These are phyloP conservation scores for Phialocephala subalpina DNA, from an alignment of 2,329 filamentous ascomycete species.

Conservation along the genomic window DNA sequence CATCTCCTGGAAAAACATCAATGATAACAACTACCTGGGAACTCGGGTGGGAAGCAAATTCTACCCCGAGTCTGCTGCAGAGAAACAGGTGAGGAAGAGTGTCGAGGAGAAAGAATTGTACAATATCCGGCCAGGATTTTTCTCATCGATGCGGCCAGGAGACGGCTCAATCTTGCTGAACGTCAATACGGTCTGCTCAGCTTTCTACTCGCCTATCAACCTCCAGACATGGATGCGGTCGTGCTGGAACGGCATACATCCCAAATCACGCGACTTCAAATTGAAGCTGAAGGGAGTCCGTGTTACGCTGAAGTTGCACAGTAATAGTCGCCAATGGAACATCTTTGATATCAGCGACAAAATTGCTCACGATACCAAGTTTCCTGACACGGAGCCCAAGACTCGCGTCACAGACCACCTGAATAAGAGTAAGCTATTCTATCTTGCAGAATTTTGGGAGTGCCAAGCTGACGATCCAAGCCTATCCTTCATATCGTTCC, in stretches of 20 bases:
- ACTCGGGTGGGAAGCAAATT: conserved; percentile 22
- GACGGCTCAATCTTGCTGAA: conserved; percentile 23
- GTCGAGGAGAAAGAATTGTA: too few relatives aligned
- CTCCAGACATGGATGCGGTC: conserved; percentile 17
- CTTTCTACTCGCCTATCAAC: conserved; percentile 21
- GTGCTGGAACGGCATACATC: neutral
- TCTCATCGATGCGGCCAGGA: conserved; percentile 28
- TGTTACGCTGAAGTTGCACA: conserved; percentile 1
- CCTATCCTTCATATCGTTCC: too few relatives aligned
- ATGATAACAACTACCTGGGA: neutral
- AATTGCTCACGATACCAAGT: neutral
- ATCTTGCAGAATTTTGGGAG: too few relatives aligned
- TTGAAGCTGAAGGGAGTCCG: neutral
- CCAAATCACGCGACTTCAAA: neutral
- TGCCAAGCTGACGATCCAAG: too few relatives aligned
- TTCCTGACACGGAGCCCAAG: too few relatives aligned
- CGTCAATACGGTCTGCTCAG: conserved; percentile 25
- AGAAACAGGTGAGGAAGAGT: too few relatives aligned
- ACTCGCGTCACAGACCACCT: too few relatives aligned
- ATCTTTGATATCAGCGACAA: conserved; percentile 4
- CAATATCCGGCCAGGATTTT: too few relatives aligned
- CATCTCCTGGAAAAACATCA: conserved; percentile 24
- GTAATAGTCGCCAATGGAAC: neutral
- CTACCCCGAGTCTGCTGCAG: too few relatives aligned
- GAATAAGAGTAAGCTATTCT: too few relatives aligned